These are phyloP conservation scores for Chrysanthemum seticuspe DNA, from an alignment of 129 eudicot genomes.

Conservation along the genomic window DNA sequence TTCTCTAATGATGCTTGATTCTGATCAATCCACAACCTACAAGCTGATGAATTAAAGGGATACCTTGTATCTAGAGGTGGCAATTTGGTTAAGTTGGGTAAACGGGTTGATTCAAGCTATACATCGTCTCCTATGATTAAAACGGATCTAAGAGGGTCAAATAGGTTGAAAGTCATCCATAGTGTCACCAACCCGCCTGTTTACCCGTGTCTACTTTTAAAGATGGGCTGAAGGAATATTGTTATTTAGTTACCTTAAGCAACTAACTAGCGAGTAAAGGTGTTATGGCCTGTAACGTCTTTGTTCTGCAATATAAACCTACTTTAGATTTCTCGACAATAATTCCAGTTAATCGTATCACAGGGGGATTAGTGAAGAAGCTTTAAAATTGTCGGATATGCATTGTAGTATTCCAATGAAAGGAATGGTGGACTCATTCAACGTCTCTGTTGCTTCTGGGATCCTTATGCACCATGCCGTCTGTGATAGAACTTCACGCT, in stretches of 20 bases:
- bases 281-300: not conserved
- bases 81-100: too few species aligned
- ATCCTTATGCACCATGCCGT: conserved; percentile 94
- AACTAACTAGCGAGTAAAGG: not conserved
- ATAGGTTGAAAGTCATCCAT: not conserved
- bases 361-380: conserved; percentile 89
- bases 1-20: too few species aligned
- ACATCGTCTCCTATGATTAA: too few species aligned
- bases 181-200: too few species aligned
- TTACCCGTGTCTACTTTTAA: too few species aligned
- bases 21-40: too few species aligned
- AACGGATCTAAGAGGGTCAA: too few species aligned
- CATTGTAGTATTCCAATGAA: conserved; percentile 92
- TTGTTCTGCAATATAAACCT: conserved; percentile 13
- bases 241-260: not conserved
- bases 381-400: conserved; percentile 73
- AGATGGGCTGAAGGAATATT: not conserved
- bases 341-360: conserved; percentile 8
- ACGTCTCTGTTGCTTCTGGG: conserved; percentile 97
- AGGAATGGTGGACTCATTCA: conserved; percentile 98
- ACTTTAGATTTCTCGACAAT: not conserved
- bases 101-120: too few species aligned
- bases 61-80: too few species aligned
- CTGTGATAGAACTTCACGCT: conserved; percentile 70
- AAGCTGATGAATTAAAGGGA: too few species aligned